Evolutionary conservation across 2,329 filamentous ascomycete genomes (phyloP).

Genomic region (Diplocarpon mali): DNA sequence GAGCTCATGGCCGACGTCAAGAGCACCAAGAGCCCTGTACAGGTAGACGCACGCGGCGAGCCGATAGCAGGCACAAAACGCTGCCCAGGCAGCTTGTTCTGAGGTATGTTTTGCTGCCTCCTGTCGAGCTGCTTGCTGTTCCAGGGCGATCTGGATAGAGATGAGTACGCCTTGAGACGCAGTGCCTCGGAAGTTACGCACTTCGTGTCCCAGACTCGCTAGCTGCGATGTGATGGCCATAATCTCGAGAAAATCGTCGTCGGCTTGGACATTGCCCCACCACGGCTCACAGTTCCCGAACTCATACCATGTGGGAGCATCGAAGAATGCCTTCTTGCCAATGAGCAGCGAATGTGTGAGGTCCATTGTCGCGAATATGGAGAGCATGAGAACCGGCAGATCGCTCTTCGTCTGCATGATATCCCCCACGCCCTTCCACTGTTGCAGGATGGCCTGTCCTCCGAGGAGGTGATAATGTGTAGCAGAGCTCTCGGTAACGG

Average conservation of each 20-base stretch:
- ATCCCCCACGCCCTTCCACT: slow-evolving; percentile 19
- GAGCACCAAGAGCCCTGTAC: slow-evolving; percentile 32
- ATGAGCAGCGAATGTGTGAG: slow-evolving; percentile 33
- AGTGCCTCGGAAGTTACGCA: slow-evolving; percentile 17
- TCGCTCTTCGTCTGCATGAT: slow-evolving; percentile 18
- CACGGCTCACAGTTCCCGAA: slow-evolving; percentile 32
- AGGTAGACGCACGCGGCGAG: slow-evolving; percentile 31
- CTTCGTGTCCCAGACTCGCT: slow-evolving; percentile 27
- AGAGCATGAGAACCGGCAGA: slow-evolving; percentile 30
- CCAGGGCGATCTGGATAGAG: slow-evolving; percentile 19
- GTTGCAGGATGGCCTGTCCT: no score
- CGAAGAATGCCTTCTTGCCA: slow-evolving; percentile 30
- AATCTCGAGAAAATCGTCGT: slow-evolving; percentile 27
- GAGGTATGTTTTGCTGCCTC: slow-evolving; percentile 17
- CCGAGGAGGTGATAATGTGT: no score
- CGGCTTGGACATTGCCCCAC: slow-evolving; percentile 29
- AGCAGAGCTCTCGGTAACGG: no score
- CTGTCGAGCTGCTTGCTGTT: slow-evolving; percentile 20
- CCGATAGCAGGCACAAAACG: slow-evolving; percentile 30
- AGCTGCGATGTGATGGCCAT: slow-evolving; percentile 26
- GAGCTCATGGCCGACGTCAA: slow-evolving; percentile 30
- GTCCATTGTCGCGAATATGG: slow-evolving; percentile 34
- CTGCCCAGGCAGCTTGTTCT: slow-evolving; percentile 26
- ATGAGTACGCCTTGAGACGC: slow-evolving; percentile 19
- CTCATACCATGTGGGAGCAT: slow-evolving; percentile 29